Base-by-base conservation (phyloP, 257 asterid genomes). In the Henckelia pumila region DNA sequence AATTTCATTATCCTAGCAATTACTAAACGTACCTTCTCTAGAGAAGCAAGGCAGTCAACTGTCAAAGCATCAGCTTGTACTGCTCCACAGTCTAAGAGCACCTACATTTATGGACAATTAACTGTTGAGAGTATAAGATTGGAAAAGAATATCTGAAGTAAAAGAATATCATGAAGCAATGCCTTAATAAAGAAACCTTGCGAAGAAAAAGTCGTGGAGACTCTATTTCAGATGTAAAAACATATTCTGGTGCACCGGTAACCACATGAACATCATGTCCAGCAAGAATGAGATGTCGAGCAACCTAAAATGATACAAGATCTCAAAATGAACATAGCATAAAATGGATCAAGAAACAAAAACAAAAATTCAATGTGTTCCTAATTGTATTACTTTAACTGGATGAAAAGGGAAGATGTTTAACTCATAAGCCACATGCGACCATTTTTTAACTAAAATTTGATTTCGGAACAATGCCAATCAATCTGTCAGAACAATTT, bases 41-140 rank as follows among this genome's bases (percentile, higher is more conserved):
- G 67, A 60, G 99, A 94, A 67, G 97, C 99, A 69, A 94, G 96
- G 44, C 96, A 96, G 74, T 94, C 99, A 75, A 94, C 99, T 7
- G 99, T 94, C 88, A 94, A 80, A 21, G 99, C 99, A 83, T 94
- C 99, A 33, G 97, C 95, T 79, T 94, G 99, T 81, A 94, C 97
- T 62, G 99, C 99, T 66, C 99, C 99, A 83, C 97, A 94, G 74
- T 94, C 99, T 65, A 94, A 77, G 59, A 94, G 80, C 66, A 94
- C 96, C 98, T 89, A 76, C 5, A 71, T 52, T 56, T 58, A 23
- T 72, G 72, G 55, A 64, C 55, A 61, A 35, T 17, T 6, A 26
- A 61, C 30, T n/a, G 13, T 55, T 61, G 20, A 35, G 60, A 24
- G 58, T 20, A 8, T 23, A 26, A 52, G 7, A 56, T 52, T 47